Conservation (phyloP, 1,284 basidiomycete species). For the Schizophyllum commune region DNA sequence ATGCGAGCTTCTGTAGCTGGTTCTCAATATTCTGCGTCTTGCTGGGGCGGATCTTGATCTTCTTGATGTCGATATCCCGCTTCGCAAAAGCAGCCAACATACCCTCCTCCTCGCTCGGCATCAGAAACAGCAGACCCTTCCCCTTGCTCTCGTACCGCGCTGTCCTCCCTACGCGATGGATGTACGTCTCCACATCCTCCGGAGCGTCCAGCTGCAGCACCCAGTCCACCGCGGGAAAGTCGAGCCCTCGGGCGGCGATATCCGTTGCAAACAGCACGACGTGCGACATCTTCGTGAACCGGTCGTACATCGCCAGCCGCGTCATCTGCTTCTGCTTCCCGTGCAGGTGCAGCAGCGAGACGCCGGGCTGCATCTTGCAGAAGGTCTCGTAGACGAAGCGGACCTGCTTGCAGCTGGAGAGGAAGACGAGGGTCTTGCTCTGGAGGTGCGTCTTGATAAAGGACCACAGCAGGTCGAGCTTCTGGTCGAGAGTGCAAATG, state of each 20-base stretch:
- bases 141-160: constrained; percentile 91
- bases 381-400: constrained; percentile 97
- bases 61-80: constrained; percentile 71
- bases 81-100: constrained; percentile 68
- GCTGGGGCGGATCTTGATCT: constrained; percentile 88
- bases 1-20: constrained; percentile 88
- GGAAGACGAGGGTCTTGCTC: constrained; percentile 89
- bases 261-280: constrained; percentile 94
- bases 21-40: constrained; percentile 84
- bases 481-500: constrained; percentile 77
- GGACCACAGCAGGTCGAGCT: constrained; percentile 89
- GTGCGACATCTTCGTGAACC: constrained; percentile 74
- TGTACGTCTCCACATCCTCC: constrained; percentile 97
- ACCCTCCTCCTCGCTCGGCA: constrained; percentile 90
- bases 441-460: constrained; percentile 95
- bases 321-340: constrained; percentile 96
- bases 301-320: constrained; percentile 75
- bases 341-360: constrained; percentile 87
- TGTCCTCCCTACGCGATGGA: constrained; percentile 94
- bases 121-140: constrained; percentile 76
- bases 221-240: constrained; percentile 98
- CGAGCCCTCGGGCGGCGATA: constrained; percentile 92
- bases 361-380: constrained; percentile 89
- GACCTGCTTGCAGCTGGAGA: constrained; percentile 95
- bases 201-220: constrained; percentile 97